These are phyloP conservation scores for Gastrolobium villosum DNA, from an alignment of 306 rosid species.

Conservation along the genomic window DNA sequence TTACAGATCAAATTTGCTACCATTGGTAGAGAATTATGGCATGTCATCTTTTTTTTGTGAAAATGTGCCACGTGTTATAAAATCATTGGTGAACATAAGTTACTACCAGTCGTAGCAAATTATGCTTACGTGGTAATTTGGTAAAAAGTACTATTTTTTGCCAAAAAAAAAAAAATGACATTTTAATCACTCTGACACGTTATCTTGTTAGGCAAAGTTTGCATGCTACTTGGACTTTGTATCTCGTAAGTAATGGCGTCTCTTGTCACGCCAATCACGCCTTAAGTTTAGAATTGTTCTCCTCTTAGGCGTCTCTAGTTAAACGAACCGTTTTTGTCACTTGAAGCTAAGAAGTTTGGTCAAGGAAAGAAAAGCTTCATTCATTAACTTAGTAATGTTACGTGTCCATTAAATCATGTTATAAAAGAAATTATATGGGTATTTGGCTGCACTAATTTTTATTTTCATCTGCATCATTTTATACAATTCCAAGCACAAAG, in stretches of 20 bases:
- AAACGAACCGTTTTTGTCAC: background rate
- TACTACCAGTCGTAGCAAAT: too few species aligned
- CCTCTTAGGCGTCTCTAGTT: background rate
- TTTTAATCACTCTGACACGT: too few species aligned
- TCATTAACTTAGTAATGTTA: background rate
- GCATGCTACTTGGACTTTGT: conserved; percentile 22
- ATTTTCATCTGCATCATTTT: background rate
- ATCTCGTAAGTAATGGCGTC: background rate
- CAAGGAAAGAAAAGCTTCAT: background rate
- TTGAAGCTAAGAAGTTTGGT: background rate
- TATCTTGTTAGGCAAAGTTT: conserved; percentile 40
- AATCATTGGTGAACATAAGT: too few species aligned
- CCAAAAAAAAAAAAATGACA: too few species aligned
- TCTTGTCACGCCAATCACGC: conserved; percentile 58
- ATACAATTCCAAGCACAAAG: background rate
- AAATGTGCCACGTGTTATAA: too few species aligned
- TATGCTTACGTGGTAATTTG: too few species aligned
- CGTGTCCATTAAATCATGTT: background rate
- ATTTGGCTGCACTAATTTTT: background rate
- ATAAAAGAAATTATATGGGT: background rate
- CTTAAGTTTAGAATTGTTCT: conserved; percentile 9
- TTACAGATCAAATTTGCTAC: too few species aligned
- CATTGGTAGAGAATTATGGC: too few species aligned
- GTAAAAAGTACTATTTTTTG: too few species aligned
- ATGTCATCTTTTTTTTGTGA: too few species aligned